Percentiles rank a stretch among this genome's conserved stretches.
Conservation (phyloP, 306 rosid species). For the Ormosia emarginata region DNA sequence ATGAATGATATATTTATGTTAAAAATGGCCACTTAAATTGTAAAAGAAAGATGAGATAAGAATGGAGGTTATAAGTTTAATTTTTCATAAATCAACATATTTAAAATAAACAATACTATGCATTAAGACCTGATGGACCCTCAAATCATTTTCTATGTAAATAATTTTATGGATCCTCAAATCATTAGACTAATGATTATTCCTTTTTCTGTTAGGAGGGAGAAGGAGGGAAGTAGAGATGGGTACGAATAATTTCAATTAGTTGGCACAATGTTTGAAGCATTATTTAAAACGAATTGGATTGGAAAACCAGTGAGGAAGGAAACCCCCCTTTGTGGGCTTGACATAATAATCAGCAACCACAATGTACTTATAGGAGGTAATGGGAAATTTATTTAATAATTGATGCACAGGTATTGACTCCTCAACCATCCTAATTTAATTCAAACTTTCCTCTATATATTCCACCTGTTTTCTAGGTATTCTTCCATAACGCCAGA, state of each 20-base stretch:
- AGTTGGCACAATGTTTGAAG: slow-evolving; percentile 12
- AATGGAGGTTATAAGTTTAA: neutral
- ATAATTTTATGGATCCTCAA: neutral
- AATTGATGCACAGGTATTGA: slow-evolving; percentile 36
- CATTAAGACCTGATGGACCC: neutral
- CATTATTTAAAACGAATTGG: slow-evolving; percentile 15
- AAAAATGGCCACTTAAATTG: slow-evolving; percentile 13
- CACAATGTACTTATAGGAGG: slow-evolving; percentile 19
- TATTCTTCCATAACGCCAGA: neutral
- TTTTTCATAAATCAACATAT: neutral
- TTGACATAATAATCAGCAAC: slow-evolving; percentile 34
- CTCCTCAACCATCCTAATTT: slow-evolving; percentile 39
- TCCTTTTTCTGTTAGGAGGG: neutral
- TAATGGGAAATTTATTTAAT: slow-evolving; percentile 4
- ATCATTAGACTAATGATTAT: neutral
- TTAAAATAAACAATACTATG: neutral
- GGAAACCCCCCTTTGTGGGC: slow-evolving; percentile 20
- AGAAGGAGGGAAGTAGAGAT: neutral
- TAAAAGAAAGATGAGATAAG: neutral
- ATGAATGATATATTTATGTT: neutral
- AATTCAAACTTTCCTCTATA: slow-evolving; percentile 15
- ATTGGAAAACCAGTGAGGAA: neutral
- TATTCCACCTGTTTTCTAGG: slow-evolving; percentile 18
- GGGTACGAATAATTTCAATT: neutral
- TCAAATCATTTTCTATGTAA: neutral